Evolutionary conservation across 179 eudicot genomes (phyloP), one percentile per base, ranked within the genome.

Genomic region (Camellia oleifera): DNA sequence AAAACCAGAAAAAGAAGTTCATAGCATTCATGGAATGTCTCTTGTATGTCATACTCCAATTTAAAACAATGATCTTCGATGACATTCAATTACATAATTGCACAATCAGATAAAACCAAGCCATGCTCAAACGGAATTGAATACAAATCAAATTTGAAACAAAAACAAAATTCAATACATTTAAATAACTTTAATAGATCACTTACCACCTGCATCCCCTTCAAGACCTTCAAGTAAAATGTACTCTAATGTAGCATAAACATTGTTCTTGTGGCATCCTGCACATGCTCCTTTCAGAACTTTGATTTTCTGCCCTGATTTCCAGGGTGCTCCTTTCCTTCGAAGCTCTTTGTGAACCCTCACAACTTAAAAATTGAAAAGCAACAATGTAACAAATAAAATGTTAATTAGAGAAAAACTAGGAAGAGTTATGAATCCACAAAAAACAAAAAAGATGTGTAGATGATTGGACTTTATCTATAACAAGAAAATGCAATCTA

Each of bases 181-280:
- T 26, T 18, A 56, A 20, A 62, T 5, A 67, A 17, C 4, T 72
- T 50, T 72, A n/a, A 64, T 61, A 76, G 23, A 58, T 68, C 18
- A 85, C 97, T 76, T 86, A 94, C 98, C 97, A 48, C 93, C 94
- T 18, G 90, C 79, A 79, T 94, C 92, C 42, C 91, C 94, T 77
- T 83, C 82, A 45, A 86, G 75, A 79, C 94, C 94, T 89, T 90
- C 97, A 57, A 94, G 83, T 63, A 94, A 62, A 66, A 94, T 85
- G 69, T 87, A 92, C 80, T 94, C 97, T 52, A 92, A 48, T 42
- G 86, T 92, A n/a, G 88, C 97, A 90, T 78, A 89, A 1, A 83
- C 70, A 81, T 88, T 92, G 71, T 42, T 82, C 74, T 84, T 92
- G 63, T 89, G 86, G 66, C 40, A 71, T 48, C 91, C 97, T 1